Conservation (phyloP, 1,284 basidiomycete species). For the Lignosus rhinocerotis region DNA sequence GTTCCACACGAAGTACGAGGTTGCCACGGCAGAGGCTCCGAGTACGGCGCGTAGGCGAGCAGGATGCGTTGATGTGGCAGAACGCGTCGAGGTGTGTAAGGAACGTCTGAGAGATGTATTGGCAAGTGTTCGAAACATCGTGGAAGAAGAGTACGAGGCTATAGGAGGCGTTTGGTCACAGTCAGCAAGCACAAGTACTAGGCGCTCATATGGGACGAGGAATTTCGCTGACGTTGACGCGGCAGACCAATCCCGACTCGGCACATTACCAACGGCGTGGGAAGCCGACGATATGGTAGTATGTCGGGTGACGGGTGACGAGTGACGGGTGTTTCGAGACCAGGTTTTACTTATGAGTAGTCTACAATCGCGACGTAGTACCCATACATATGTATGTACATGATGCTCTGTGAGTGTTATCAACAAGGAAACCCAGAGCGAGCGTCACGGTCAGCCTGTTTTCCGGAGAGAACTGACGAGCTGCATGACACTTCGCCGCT, state of each 20-base stretch:
- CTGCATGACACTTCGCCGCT: slow-evolving; percentile 15
- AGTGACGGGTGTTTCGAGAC: no score
- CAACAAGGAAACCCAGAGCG: no score
- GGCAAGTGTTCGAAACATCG: slow-evolving; percentile 40
- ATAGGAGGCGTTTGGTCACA: neutral
- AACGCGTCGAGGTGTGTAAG: slow-evolving; percentile 42
- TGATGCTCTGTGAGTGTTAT: no score
- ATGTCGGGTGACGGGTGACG: no score
- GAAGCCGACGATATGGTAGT: no score
- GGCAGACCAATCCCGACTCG: slow-evolving; percentile 4
- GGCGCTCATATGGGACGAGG: neutral
- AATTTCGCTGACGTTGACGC: slow-evolving; percentile 20
- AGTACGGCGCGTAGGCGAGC: slow-evolving; percentile 38
- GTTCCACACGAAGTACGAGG: slow-evolving; percentile 44
- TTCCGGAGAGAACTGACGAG: slow-evolving; percentile 13
- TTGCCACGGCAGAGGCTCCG: slow-evolving; percentile 46
- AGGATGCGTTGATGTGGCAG: slow-evolving; percentile 24
- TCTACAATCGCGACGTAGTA: no score
- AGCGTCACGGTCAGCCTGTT: slow-evolving; percentile 4
- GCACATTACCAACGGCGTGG: slow-evolving; percentile 11
- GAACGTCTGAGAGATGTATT: slow-evolving; percentile 43
- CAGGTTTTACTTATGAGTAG: no score
- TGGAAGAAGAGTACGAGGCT: slow-evolving; percentile 4
- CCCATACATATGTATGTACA: no score
- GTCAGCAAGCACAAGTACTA: slow-evolving; percentile 15